Evolutionary conservation across 78 protist species (phyloP), one percentile per base, ranked within the genome.

Genomic region (Andalucia godoyi): DNA sequence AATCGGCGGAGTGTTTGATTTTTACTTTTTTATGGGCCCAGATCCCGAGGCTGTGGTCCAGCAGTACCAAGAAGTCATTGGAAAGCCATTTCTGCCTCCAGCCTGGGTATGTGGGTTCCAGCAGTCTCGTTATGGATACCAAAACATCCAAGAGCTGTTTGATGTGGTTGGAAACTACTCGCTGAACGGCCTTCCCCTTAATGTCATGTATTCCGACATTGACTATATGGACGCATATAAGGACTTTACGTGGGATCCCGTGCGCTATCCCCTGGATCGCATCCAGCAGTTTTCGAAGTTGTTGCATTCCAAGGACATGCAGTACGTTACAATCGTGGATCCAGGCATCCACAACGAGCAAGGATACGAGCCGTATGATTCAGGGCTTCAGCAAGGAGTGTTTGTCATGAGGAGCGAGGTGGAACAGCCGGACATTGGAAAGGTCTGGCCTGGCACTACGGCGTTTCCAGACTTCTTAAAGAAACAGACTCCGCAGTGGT

Each of bases 241-340:
- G 4, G 83, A 77, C 41, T 77, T 77, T 42, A 77, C 83, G 10
- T 42, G 55, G 41, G 70, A 70, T 25, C 83, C 76, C 18, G 57
- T 3, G 34, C 36, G 7, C 5, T 74, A 7, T 27, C 68, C 82
- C 29, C 37, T 8, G 3, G 29, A 9, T 15, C 36, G 32, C 17
- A 18, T 66, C 27, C 32, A 32, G 43, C 60, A 50, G 10, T 50
- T 67, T 58, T 7, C 25, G 29, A 2, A 39, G 10, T 3, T 6
- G 23, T 50, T 76, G 36, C 46, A 67, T 30, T 17, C 37, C 13
- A 46, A 57, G 52, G 65, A 49, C 17, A 29, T 21, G 41, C 2
- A n/a, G 54, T 50, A 34, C 42, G 51, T 51, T 4, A 13, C 43
- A 4, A 76, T 76, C 13, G 27, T 72, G 33, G 68, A 59, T 36